Evolutionary conservation across 164 flowering plant species (phyloP).

Genomic region (Euptelea pleiosperma): DNA sequence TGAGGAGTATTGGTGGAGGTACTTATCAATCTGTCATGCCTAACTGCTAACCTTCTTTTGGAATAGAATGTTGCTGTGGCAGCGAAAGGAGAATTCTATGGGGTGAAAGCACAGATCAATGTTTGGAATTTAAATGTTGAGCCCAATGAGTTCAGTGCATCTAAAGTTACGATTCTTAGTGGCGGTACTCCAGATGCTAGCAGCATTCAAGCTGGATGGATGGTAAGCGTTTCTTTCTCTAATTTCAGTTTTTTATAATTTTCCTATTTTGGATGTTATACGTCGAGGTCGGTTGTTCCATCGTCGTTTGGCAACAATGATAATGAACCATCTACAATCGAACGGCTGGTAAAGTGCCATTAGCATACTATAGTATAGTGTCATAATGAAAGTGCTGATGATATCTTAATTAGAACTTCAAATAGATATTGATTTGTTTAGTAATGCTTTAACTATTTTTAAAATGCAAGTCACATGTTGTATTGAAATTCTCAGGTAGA

Average conservation of each 20-base stretch:
- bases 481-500: conserved; percentile 18
- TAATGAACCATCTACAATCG: not conserved
- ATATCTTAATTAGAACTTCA: no score
- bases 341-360: no score
- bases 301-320: no score
- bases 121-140: conserved; percentile 16
- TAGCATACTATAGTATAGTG: no score
- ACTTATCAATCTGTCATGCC: no score
- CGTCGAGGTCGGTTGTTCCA: no score
- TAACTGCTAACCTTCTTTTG: not conserved
- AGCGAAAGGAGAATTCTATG: not conserved
- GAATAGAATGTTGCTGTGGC: not conserved
- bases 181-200: not conserved
- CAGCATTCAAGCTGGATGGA: conserved; percentile 8
- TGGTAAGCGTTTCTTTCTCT: not conserved
- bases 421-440: no score
- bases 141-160: conserved; percentile 5
- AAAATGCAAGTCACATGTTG: not conserved
- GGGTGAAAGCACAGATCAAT: conserved; percentile 10
- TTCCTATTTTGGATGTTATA: not conserved
- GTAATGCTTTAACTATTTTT: not conserved
- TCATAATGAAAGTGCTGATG: not conserved
- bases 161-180: not conserved
- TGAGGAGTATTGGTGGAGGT: not conserved
- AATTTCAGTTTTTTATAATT: not conserved